Evolutionary conservation across 495 filamentous ascomycete genomes (phyloP).

Genomic region (Neurospora hispaniola): DNA sequence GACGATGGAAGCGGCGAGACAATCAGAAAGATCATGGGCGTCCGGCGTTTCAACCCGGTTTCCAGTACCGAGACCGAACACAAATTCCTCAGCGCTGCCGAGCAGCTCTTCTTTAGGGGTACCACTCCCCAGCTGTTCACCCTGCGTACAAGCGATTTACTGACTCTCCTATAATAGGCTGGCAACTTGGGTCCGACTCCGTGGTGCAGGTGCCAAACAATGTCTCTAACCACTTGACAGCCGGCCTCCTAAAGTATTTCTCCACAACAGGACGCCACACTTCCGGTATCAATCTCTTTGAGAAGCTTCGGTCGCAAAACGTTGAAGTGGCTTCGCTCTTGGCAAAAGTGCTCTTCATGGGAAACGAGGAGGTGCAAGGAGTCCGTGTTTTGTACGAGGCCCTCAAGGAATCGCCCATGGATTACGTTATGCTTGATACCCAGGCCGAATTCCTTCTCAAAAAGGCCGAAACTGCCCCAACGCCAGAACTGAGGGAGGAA

Average conservation of each 20-base stretch:
- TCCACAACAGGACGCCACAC: constrained; percentile 90
- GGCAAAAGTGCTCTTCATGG: constrained; percentile 78
- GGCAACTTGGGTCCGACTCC: constrained; percentile 92
- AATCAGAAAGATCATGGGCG: constrained; percentile 87
- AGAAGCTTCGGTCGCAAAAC: constrained; percentile 84
- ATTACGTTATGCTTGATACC: constrained; percentile 85
- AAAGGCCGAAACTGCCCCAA: constrained; percentile 52
- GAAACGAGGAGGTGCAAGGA: constrained; percentile 92
- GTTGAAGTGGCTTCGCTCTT: constrained; percentile 90
- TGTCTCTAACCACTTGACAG: constrained; percentile 90
- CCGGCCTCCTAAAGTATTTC: constrained; percentile 91
- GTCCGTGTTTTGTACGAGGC: constrained; percentile 81
- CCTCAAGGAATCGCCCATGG: constrained; percentile 85
- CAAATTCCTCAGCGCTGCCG: constrained; percentile 88
- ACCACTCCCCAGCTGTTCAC: constrained; percentile 7
- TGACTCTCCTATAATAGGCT: constrained; percentile 49
- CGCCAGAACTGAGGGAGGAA: constrained; percentile 40
- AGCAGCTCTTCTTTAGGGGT: constrained; percentile 92
- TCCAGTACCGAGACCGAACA: constrained; percentile 96
- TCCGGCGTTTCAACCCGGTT: constrained; percentile 91
- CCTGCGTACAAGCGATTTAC: not conserved
- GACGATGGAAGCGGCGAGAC: constrained; percentile 87
- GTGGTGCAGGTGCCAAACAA: constrained; percentile 95
- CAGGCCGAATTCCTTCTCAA: constrained; percentile 87
- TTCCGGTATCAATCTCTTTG: constrained; percentile 94